These are phyloP conservation scores for Gregarina niphandrodes DNA, from an alignment of 169 alveolate genomes.

Conservation along the genomic window DNA sequence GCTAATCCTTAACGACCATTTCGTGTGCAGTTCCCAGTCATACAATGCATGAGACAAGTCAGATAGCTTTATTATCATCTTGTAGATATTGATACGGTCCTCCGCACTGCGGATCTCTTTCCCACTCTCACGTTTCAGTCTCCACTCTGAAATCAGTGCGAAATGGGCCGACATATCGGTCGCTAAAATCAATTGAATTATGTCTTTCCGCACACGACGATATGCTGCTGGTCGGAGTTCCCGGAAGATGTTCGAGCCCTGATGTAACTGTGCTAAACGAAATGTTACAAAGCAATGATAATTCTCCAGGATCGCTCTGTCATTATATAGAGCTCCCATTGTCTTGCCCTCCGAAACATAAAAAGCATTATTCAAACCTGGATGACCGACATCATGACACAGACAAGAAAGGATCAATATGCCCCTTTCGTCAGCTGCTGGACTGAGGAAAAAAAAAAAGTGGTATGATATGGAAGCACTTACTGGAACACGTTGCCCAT, in stretches of 20 bases:
- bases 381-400: conserved; percentile 29
- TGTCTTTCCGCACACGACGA: neutral
- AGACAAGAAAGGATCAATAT: conserved; percentile 10
- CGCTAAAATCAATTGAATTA: neutral
- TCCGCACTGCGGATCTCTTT: too few species aligned
- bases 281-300: neutral
- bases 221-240: neutral
- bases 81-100: too few species aligned
- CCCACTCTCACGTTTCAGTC: too few species aligned
- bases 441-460: too few species aligned
- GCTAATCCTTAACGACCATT: conserved; percentile 22
- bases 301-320: neutral
- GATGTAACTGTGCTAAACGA: neutral
- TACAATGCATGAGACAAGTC: neutral
- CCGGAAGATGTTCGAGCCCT: neutral
- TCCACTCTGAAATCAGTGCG: too few species aligned
- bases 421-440: too few species aligned
- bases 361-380: conserved; percentile 22
- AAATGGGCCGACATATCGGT: neutral
- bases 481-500: too few species aligned
- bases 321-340: neutral
- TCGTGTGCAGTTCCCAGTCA: neutral
- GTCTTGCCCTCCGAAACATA: conserved; percentile 8
- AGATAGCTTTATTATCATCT: neutral
- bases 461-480: too few species aligned